Percentiles rank a stretch among this genome's conserved stretches.
Conservation (phyloP, 139 green algal species). For the Volvox reticuliferus region DNA sequence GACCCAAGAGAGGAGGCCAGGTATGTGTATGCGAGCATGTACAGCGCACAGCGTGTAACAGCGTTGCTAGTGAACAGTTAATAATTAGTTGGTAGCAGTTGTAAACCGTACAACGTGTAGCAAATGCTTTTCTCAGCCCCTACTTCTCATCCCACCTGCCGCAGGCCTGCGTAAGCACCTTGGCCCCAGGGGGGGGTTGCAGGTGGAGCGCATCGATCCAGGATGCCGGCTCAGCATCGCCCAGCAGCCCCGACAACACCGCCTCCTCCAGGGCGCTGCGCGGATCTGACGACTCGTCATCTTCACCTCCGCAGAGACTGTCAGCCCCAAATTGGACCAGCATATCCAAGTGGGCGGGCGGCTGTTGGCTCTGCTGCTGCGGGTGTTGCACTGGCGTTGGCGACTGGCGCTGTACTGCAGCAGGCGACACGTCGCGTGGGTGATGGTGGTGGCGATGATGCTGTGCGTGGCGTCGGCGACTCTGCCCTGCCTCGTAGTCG, state of each 20-base stretch:
- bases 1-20: too few relatives aligned
- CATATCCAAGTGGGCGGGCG: neutral
- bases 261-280: conserved; percentile 31
- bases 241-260: conserved; percentile 33
- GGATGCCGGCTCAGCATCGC: conserved; percentile 9
- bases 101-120: too few relatives aligned
- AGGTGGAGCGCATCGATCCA: conserved; percentile 45
- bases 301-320: neutral
- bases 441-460: neutral
- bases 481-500: neutral
- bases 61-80: too few relatives aligned
- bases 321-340: neutral
- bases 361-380: neutral
- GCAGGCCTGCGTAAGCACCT: conserved; percentile 51
- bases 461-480: neutral
- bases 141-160: conserved; percentile 24
- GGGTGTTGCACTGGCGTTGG: neutral
- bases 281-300: neutral
- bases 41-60: too few relatives aligned
- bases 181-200: conserved; percentile 34
- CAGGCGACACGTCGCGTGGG: neutral
- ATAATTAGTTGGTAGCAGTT: too few relatives aligned
- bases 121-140: too few relatives aligned
- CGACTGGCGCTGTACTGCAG: neutral
- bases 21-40: too few relatives aligned